Evolutionary conservation across 2,329 filamentous ascomycete species (phyloP).

Genomic region (Aspergillus ibericus): DNA sequence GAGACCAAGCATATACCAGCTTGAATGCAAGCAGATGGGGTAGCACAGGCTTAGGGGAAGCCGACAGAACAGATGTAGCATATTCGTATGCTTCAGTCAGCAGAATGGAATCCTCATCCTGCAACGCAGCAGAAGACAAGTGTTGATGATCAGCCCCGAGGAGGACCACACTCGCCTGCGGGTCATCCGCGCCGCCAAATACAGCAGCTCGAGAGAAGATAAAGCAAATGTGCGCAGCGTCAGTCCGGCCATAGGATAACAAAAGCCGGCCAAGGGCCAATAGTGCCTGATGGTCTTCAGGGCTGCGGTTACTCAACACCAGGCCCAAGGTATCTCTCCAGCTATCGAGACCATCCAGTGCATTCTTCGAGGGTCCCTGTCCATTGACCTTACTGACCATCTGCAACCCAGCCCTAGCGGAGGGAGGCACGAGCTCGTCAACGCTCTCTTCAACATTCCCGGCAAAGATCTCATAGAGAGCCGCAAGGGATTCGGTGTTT

Average conservation of each 20-base stretch:
- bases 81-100: conserved; percentile 97
- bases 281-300: conserved; percentile 74
- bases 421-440: conserved; percentile 90
- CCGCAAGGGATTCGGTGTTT: conserved; percentile 83
- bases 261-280: conserved; percentile 79
- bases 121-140: conserved; percentile 68
- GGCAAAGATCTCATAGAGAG: conserved; percentile 89
- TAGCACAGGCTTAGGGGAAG: conserved; percentile 58
- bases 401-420: conserved; percentile 87
- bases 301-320: conserved; percentile 82
- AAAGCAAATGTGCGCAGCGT: conserved; percentile 92
- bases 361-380: conserved; percentile 65
- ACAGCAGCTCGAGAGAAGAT: conserved; percentile 75
- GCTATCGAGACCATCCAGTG: conserved; percentile 81
- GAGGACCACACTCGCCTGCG: conserved; percentile 74
- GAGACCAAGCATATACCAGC: conserved; percentile 76
- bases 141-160: conserved; percentile 79
- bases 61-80: conserved; percentile 69
- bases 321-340: conserved; percentile 90
- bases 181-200: conserved; percentile 82
- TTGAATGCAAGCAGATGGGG: conserved; percentile 92
- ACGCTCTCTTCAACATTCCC: conserved; percentile 93
- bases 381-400: conserved; percentile 74
- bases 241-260: conserved; percentile 78
- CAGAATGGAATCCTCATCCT: conserved; percentile 81